A percentile compares a stretch with the other conserved stretches of the same genome.
phyloP scores from a whole-genome alignment of 2,329 filamentous ascomycete genomes.

The Aspergillus quadricinctus region DNA sequence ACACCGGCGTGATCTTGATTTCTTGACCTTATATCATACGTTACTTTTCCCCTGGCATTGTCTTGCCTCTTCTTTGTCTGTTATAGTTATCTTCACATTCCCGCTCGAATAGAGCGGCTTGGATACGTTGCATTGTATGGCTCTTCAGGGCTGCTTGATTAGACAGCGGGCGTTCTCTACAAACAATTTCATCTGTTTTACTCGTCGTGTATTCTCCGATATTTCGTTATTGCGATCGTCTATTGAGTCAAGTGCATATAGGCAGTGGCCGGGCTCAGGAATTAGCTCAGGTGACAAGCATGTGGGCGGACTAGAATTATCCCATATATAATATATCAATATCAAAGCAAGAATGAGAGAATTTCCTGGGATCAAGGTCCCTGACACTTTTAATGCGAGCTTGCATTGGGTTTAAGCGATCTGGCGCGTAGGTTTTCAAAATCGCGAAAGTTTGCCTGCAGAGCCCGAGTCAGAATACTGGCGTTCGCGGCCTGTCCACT shows the following conservation, averaged over 20 bases:
- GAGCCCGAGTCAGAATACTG: slow-evolving; percentile 21
- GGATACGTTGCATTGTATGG: slow-evolving; percentile 8
- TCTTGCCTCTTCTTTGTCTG: slow-evolving; percentile 2
- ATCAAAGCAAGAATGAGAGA: slow-evolving; percentile 6
- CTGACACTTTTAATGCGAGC: neutral
- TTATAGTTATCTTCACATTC: neutral
- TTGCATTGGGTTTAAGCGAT: slow-evolving; percentile 2
- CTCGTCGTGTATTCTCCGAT: neutral
- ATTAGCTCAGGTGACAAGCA: neutral
- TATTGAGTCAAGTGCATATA: neutral
- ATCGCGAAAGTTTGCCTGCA: slow-evolving; percentile 30
- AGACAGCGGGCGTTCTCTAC: slow-evolving; percentile 1
- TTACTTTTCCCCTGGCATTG: neutral
- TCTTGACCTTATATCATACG: neutral
- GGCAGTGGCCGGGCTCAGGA: neutral
- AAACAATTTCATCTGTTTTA: neutral
- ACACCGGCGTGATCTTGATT: neutral
- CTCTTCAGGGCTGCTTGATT: slow-evolving; percentile 3
- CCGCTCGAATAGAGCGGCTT: neutral
- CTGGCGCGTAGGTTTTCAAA: slow-evolving; percentile 15
- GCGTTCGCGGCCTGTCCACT: neutral
- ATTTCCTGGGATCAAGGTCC: neutral
- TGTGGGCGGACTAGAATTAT: neutral
- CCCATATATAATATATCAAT: neutral
- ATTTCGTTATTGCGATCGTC: neutral